Evolutionary conservation across 306 rosid species (phyloP), one percentile per base, ranked within the genome.

Genomic region (Quercus dentata): DNA sequence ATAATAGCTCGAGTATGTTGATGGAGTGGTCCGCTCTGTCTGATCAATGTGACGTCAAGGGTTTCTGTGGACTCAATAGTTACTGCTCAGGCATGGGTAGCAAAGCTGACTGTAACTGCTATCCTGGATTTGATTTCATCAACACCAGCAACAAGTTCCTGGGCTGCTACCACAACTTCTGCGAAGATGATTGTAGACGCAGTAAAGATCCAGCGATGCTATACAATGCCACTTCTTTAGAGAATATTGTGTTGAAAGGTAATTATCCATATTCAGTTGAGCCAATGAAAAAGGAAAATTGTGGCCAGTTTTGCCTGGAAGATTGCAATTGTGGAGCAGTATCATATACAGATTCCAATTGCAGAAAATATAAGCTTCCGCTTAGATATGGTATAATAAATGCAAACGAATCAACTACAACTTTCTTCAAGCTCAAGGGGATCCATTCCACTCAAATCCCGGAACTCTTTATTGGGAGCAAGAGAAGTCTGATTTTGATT

Each of bases 261-360:
- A 0, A 46, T 46, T 0, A 0, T 0, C 52, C 52, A 0, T 46
- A 9, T 46, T 46, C 52, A 11, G 15, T 46, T 46, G 0, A 0
- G 0, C 2, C 10, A 46, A 11, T 46, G 15, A 0, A 46, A 0
- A 0, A 46, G 0, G 4, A 46, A 11, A 0, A 0, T 46, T 46
- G 52, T 3, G 4, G 4, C 52, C 0, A 46, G 15, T 46, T 0
- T 46, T 46, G 52, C 52, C 14, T 46, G 15, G 15, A 46, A 46
- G 52, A 46, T 46, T 46, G 52, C 0, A 0, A 46, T 46, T 46
- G 52, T 46, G 52, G 52, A 46, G 52, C 52, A 46, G 52, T 8
- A 46, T 46, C 0, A 0, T 11, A 11, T 46, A 2, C 4, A 0
- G 15, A 0, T 11, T 0, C 3, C 0, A 0, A 11, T 0, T 46